These are phyloP conservation scores for Globisporangium ultimum DNA, from an alignment of 352 stramenopile species.

Conservation along the genomic window DNA sequence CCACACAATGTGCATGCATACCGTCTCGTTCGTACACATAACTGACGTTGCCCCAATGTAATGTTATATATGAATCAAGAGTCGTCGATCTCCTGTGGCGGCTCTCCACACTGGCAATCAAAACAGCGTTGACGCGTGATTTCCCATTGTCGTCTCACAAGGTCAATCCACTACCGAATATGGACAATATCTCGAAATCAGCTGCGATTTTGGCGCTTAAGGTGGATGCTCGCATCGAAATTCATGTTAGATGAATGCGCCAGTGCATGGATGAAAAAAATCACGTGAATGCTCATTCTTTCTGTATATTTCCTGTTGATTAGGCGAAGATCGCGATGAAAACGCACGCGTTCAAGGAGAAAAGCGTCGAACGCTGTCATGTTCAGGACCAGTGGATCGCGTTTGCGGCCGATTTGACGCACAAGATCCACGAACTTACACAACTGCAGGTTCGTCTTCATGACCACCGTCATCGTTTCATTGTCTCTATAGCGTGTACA, in stretches of 20 bases:
- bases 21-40: not conserved
- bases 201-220: conserved; percentile 19
- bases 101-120: conserved; percentile 39
- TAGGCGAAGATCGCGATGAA: conserved; percentile 45
- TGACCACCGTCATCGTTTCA: too few relatives aligned
- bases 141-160: conserved; percentile 10
- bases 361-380: conserved; percentile 28
- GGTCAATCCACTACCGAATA: conserved; percentile 3
- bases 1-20: not conserved
- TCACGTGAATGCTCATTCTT: conserved; percentile 14
- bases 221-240: not conserved
- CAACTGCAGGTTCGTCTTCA: conserved; percentile 23
- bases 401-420: conserved; percentile 26
- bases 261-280: too few relatives aligned
- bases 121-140: conserved; percentile 20
- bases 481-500: too few relatives aligned
- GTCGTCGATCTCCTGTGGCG: conserved; percentile 55
- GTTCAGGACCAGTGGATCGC: conserved; percentile 43
- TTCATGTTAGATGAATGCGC: too few relatives aligned
- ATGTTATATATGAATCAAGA: conserved; percentile 11
- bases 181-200: not conserved
- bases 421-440: conserved; percentile 34
- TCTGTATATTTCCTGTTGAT: not conserved
- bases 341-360: conserved; percentile 32
- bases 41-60: too few relatives aligned